Percentiles rank a stretch among this genome's conserved stretches.
Evolutionary conservation across 179 eudicot genomes (phyloP).

Genomic region (Beta macrorhiza): DNA sequence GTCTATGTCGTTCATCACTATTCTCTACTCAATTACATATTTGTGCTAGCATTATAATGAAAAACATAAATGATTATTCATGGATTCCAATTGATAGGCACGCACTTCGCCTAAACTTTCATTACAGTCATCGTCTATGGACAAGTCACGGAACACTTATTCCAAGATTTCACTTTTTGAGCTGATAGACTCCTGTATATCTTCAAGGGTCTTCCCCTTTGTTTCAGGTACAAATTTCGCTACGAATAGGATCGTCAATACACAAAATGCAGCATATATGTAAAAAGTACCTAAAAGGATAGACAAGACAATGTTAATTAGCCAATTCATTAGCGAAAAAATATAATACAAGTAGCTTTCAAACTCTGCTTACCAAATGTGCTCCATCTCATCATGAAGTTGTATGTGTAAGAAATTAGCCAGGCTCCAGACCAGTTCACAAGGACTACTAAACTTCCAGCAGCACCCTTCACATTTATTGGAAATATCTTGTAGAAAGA

Average conservation of each 20-base stretch:
- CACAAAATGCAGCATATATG: conserved; percentile 44
- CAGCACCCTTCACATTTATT: conserved; percentile 69
- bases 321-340: too few species aligned
- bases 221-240: conserved; percentile 80
- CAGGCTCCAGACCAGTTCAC: conserved; percentile 88
- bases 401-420: conserved; percentile 78
- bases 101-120: not conserved
- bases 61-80: not conserved
- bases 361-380: conserved; percentile 23
- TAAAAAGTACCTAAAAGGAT: conserved; percentile 52
- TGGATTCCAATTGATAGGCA: not conserved
- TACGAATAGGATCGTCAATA: conserved; percentile 56
- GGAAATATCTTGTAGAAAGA: conserved; percentile 63
- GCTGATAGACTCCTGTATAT: conserved; percentile 64
- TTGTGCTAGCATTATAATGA: not conserved
- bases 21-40: too few species aligned
- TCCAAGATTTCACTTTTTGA: conserved; percentile 23
- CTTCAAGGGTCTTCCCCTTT: conserved; percentile 77
- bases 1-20: too few species aligned
- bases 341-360: not conserved
- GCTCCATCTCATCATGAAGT: conserved; percentile 85
- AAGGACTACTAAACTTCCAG: conserved; percentile 77
- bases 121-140: not conserved
- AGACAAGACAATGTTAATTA: not conserved
- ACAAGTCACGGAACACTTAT: not conserved